A percentile compares a stretch with the other conserved stretches of the same genome.
phyloP scores from a whole-genome alignment of 495 filamentous ascomycete genomes.

The Penicillium silybi region DNA sequence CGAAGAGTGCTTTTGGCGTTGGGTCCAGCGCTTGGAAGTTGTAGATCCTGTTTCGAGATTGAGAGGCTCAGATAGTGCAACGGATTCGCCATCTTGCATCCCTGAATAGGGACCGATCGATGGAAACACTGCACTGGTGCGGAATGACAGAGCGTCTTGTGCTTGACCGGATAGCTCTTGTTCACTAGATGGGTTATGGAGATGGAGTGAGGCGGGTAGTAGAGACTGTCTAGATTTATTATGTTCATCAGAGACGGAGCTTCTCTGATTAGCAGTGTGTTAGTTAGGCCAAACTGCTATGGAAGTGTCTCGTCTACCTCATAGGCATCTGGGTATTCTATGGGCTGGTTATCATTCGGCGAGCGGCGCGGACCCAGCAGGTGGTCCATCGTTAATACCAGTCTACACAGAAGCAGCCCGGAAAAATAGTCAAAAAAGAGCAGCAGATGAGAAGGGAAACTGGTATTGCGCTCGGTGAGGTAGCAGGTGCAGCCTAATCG shows the following conservation, averaged over 20 bases:
- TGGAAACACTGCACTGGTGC: not conserved
- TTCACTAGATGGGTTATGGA: not conserved
- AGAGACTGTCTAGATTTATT: not conserved
- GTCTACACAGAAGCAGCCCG: not conserved
- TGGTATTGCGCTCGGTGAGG: not conserved
- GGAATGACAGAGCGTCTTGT: not conserved
- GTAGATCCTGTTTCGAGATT: not conserved
- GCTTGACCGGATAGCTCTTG: not conserved
- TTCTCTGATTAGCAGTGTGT: not conserved
- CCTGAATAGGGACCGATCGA: slow-evolving; percentile 1
- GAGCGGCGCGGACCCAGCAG: not conserved
- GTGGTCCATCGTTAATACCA: not conserved
- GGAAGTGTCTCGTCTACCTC: not conserved
- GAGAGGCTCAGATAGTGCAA: not conserved
- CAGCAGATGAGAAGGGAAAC: not conserved
- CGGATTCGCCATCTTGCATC: slow-evolving; percentile 1
- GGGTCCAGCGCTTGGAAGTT: slow-evolving; percentile 2
- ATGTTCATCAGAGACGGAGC: not conserved
- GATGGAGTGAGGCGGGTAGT: not conserved
- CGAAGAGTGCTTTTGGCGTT: not conserved
- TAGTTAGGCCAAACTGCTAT: not conserved
- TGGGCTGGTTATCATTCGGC: not conserved
- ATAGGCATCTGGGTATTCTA: not conserved
- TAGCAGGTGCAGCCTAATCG: not conserved
- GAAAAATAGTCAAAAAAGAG: not conserved